Base-by-base conservation (phyloP, 2,329 filamentous ascomycete genomes). In the Paecilomyces sp. region DNA sequence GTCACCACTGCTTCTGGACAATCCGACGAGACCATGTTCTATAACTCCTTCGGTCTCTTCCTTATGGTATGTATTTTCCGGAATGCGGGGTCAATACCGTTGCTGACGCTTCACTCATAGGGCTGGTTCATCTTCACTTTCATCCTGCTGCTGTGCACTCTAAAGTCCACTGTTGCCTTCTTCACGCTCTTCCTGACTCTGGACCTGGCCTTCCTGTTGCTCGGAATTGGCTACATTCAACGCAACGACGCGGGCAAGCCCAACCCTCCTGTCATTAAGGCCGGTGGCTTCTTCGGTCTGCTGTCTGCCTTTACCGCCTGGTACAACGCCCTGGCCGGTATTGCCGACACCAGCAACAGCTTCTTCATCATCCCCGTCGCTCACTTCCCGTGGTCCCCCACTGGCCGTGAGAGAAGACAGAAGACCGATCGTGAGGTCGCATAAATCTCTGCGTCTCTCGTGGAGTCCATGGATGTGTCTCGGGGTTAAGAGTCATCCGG, bases 351-450 rank as follows among this genome's bases (percentile, higher is more conserved):
- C 57, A 78, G 73, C 66, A 82, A 82, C 71, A 94, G 91, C 81
- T 96, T 96, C 86, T 94, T 96, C 82, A 83, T 94, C 75, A 86
- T 96, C 63, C 93, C 92, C 57, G 92, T 97, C 64, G 88, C 89
- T 68, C 92, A 96, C 82, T 95, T 97, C 83, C 93, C 92, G 58
- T 97, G 93, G 93, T 93, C 90, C 41, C 88, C 89, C 68, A 89
- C 88, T 78, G 89, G 85, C 57, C 84, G 83, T 63, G 82, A 86
- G 74, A 74, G 73, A 62, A 83, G 87, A 62, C 80, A 64, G 58
- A 80, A 88, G 80, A 77, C 75, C 58, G 79, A 80, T 47, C 79
- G 79, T 57, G 73, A 76, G 62, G 63, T 68, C 53, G 74, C 69
- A 22, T 77, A 72, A 68, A 58, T 28, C n/a, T 33, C 15, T 51